A percentile compares a stretch with the other conserved stretches of the same genome.
Conservation (phyloP, 2,329 filamentous ascomycete species). For the Xylariaceae sp. region DNA sequence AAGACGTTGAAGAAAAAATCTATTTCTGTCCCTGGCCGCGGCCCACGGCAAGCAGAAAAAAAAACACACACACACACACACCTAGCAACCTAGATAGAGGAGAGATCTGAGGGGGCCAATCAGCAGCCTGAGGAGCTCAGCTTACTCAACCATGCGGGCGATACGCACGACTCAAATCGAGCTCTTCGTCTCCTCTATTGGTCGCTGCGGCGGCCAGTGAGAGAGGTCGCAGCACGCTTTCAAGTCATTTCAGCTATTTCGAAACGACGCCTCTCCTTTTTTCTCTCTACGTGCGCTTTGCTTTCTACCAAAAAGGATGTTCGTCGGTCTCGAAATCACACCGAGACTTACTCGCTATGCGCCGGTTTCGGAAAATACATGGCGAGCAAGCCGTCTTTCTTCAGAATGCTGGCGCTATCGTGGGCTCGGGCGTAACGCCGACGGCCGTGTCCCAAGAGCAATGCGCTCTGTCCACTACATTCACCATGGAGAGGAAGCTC, state of each 20-base stretch:
- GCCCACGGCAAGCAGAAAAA: background rate
- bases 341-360: background rate
- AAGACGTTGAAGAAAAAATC: background rate
- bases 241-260: background rate
- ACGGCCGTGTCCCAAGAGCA: too few species aligned
- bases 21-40: background rate
- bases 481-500: too few species aligned
- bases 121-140: background rate
- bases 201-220: background rate
- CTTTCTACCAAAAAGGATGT: background rate
- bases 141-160: background rate
- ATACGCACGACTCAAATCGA: background rate
- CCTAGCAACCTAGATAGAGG: too few species aligned
- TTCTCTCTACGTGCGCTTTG: too few species aligned
- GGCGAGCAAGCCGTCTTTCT: too few species aligned
- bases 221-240: background rate
- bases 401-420: too few species aligned
- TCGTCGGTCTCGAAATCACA: background rate
- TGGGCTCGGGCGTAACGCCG: too few species aligned
- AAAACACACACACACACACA: too few species aligned
- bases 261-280: background rate
- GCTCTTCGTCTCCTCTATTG: background rate
- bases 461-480: too few species aligned
- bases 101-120: background rate
- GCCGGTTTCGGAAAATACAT: too few species aligned